These are phyloP conservation scores for Helotiales sp. DNA, from an alignment of 2,329 filamentous ascomycete genomes.

Conservation along the genomic window DNA sequence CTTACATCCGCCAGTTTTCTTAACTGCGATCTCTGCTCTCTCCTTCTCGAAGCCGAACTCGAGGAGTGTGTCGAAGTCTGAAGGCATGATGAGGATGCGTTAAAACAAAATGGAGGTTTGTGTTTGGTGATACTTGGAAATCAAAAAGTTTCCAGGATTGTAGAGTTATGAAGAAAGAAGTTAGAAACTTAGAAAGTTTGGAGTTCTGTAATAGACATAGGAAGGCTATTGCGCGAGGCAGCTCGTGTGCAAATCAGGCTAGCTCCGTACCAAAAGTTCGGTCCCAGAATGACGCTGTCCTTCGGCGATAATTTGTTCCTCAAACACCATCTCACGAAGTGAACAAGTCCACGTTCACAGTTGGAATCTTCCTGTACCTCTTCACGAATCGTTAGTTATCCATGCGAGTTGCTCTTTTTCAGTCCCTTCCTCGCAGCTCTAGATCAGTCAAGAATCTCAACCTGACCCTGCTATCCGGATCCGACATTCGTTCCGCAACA, in stretches of 20 bases:
- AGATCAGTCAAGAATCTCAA: neutral
- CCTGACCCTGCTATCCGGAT: neutral
- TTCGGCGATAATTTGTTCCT: neutral
- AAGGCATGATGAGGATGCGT: conserved; percentile 36
- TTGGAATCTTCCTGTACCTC: neutral
- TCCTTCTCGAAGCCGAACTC: conserved; percentile 83
- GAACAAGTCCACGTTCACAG: neutral
- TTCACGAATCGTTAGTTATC: neutral
- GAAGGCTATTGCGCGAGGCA: too few relatives aligned
- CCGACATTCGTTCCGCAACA: neutral
- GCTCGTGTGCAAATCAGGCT: too few relatives aligned
- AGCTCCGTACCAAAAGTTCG: too few relatives aligned
- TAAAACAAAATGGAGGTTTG: neutral
- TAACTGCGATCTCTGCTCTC: conserved; percentile 79
- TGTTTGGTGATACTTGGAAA: neutral
- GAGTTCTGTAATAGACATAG: too few relatives aligned
- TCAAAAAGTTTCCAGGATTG: neutral
- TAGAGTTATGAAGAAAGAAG: neutral
- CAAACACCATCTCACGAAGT: neutral
- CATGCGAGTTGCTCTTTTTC: neutral
- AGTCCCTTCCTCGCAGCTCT: neutral
- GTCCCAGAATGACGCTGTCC: neutral
- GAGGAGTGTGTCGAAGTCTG: conserved; percentile 60
- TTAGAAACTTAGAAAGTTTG: too few relatives aligned
- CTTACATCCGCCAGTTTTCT: conserved; percentile 78